These are phyloP conservation scores for Moniliophthora roreri DNA, from an alignment of 1,284 basidiomycete genomes.

Conservation along the genomic window DNA sequence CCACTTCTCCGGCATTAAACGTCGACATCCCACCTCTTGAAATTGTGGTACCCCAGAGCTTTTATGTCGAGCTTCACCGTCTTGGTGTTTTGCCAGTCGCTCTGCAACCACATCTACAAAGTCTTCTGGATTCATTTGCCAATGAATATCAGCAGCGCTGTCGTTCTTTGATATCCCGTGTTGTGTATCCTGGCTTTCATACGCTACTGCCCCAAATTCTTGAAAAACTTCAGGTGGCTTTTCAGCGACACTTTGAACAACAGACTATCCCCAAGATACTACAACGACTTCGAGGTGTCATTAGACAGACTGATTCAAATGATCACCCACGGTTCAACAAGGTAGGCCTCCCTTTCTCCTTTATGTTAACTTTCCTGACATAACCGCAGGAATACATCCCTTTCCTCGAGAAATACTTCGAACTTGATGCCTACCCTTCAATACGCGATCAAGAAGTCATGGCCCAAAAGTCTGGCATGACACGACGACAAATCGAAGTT, in stretches of 20 bases:
- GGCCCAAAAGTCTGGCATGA: constrained; percentile 46
- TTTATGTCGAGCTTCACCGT: background rate
- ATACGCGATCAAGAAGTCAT: constrained; percentile 41
- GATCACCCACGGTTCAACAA: constrained; percentile 4
- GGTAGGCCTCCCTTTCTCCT: background rate
- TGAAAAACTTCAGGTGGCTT: background rate
- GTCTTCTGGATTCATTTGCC: background rate
- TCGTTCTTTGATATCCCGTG: no score
- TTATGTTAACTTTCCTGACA: constrained; percentile 1
- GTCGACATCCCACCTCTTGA: constrained; percentile 1
- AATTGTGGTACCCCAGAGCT: background rate
- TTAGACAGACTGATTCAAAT: background rate
- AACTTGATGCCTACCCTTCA: constrained; percentile 48
- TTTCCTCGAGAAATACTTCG: constrained; percentile 49
- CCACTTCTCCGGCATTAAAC: background rate
- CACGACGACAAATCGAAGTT: constrained; percentile 52
- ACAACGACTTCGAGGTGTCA: no score
- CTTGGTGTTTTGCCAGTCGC: background rate
- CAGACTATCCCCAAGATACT: background rate
- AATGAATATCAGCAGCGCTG: background rate
- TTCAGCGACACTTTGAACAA: constrained; percentile 7
- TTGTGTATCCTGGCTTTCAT: background rate
- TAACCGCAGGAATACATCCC: constrained; percentile 45
- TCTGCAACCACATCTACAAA: background rate
- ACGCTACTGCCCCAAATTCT: background rate